Percentiles rank a stretch among this genome's conserved stretches.
These are phyloP conservation scores for Fusarium aywerte DNA, from an alignment of 2,329 filamentous ascomycete species.

Conservation along the genomic window DNA sequence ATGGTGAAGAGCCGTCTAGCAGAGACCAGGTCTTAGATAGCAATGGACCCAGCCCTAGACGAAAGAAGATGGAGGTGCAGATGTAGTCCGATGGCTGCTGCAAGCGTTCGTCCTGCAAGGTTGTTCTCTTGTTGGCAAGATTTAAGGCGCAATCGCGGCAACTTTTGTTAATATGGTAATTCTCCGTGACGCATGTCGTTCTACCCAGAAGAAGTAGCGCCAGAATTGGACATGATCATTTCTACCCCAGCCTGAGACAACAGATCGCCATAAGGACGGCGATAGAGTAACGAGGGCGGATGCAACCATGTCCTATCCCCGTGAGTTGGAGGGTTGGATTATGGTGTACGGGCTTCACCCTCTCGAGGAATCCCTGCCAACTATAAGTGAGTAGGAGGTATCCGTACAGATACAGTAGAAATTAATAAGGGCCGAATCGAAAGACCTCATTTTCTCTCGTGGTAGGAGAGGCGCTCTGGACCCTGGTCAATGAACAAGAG, in stretches of 20 bases:
- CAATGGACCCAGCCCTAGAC: constrained; percentile 18
- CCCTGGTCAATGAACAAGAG: constrained; percentile 12
- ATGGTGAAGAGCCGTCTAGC: constrained; percentile 19
- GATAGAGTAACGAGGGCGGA: constrained; percentile 11
- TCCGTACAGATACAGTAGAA: constrained; percentile 7
- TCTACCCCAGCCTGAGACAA: constrained; percentile 10
- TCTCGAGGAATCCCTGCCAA: constrained; percentile 19
- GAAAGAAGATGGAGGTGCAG: constrained; percentile 34
- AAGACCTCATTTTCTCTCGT: constrained; percentile 23
- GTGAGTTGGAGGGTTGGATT: constrained; percentile 16
- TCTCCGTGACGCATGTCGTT: background rate
- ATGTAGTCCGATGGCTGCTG: constrained; percentile 27
- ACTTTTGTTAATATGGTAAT: background rate
- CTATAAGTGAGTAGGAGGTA: constrained; percentile 1
- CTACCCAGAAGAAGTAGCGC: background rate
- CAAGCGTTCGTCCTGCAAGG: constrained; percentile 29
- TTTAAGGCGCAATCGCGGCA: constrained; percentile 8
- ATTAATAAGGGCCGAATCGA: constrained; percentile 17
- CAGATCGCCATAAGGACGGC: constrained; percentile 14
- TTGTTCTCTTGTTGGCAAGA: constrained; percentile 4
- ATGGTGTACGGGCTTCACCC: constrained; percentile 28
- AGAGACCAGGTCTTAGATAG: constrained; percentile 26
- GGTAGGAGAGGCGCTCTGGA: constrained; percentile 1
- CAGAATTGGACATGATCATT: background rate
- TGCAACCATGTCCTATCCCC: constrained; percentile 26